phyloP scores from a whole-genome alignment of 768 basidiomycete genomes.

The Suillus luteus region DNA sequence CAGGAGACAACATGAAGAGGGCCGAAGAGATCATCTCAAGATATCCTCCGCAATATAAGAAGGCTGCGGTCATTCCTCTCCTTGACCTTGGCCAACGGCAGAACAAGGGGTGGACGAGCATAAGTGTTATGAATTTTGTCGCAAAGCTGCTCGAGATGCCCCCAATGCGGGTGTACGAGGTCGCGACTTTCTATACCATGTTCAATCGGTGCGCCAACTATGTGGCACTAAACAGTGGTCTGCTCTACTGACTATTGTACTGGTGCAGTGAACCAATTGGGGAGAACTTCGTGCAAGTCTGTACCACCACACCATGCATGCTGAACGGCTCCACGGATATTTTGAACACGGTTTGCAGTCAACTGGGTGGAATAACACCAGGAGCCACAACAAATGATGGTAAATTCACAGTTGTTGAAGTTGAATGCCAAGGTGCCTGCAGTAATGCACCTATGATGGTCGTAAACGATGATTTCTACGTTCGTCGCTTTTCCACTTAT shows the following conservation, averaged over 20 bases:
- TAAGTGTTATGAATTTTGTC: slow-evolving; percentile 98
- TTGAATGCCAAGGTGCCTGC: slow-evolving; percentile 98
- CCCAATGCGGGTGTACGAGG: slow-evolving; percentile 99
- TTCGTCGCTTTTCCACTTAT: slow-evolving; percentile 40
- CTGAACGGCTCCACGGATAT: slow-evolving; percentile 90
- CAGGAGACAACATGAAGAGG: slow-evolving; percentile 76
- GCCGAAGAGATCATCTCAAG: slow-evolving; percentile 88
- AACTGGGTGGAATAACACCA: slow-evolving; percentile 81
- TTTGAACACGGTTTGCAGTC: slow-evolving; percentile 77
- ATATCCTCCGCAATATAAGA: slow-evolving; percentile 98
- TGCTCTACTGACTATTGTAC: slow-evolving; percentile 5
- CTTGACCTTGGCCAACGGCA: slow-evolving; percentile 96
- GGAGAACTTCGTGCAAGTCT: slow-evolving; percentile 93
- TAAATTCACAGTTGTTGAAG: slow-evolving; percentile 97
- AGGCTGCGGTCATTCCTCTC: slow-evolving; percentile 95
- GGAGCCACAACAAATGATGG: slow-evolving; percentile 95
- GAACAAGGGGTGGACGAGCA: slow-evolving; percentile 98
- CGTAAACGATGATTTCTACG: slow-evolving; percentile 96
- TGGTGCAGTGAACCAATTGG: slow-evolving; percentile 84
- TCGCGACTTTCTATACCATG: slow-evolving; percentile 99
- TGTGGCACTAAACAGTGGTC: background rate
- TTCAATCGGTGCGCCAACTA: slow-evolving; percentile 82
- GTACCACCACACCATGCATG: slow-evolving; percentile 99
- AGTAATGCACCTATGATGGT: slow-evolving; percentile 98
- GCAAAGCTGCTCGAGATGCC: slow-evolving; percentile 92